phyloP scores from a whole-genome alignment of 75 land plant species.

The Ceratopteris richardii region DNA sequence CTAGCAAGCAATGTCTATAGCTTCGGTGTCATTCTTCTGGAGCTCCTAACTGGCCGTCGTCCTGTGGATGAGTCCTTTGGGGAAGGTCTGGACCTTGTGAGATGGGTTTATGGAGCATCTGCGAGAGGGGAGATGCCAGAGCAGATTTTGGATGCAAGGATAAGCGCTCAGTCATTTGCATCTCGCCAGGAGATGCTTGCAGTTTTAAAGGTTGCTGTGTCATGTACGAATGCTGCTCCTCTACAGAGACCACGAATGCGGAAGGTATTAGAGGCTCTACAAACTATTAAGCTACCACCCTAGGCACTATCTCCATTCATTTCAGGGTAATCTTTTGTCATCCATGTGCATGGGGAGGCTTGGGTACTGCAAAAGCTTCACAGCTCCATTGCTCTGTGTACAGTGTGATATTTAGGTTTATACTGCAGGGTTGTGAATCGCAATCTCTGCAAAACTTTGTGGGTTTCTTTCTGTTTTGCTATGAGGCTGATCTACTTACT shows the following conservation, averaged over 20 bases:
- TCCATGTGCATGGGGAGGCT: no score
- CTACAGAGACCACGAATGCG: constrained; percentile 77
- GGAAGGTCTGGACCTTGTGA: constrained; percentile 76
- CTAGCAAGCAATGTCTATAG: constrained; percentile 84
- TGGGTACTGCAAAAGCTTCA: no score
- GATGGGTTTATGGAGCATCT: constrained; percentile 78
- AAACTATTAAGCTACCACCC: constrained; percentile 17
- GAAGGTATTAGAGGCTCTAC: constrained; percentile 73
- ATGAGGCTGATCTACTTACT: no score
- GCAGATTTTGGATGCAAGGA: constrained; percentile 66
- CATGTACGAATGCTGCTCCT: constrained; percentile 64
- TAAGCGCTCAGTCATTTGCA: constrained; percentile 60
- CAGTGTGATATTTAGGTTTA: no score
- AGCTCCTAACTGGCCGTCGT: constrained; percentile 58
- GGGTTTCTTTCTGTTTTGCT: no score
- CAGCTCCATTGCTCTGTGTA: no score
- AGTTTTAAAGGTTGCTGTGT: constrained; percentile 64
- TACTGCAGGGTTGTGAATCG: no score
- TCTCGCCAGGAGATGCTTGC: constrained; percentile 82
- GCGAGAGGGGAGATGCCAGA: constrained; percentile 64
- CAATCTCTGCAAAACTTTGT: no score
- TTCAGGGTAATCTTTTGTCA: no score
- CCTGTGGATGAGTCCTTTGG: constrained; percentile 71
- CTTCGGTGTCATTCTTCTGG: constrained; percentile 81
- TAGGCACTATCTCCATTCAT: no score